phyloP scores from a whole-genome alignment of 805 yeast genomes.

The Saccharomycopsis vini region DNA sequence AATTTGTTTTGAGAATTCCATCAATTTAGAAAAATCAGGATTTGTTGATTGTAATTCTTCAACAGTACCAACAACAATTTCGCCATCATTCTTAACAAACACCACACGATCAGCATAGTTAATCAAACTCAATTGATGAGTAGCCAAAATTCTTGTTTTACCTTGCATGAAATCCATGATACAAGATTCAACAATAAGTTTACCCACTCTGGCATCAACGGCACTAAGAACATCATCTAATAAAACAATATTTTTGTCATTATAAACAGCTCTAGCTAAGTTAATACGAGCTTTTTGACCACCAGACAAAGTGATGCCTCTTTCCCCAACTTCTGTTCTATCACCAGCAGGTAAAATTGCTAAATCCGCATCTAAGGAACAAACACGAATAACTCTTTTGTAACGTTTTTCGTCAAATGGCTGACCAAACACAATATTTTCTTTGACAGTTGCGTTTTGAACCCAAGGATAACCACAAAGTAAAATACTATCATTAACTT shows the following conservation, averaged over 20 bases:
- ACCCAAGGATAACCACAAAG: constrained; percentile 56
- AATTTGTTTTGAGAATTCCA: constrained; percentile 29
- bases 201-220: constrained; percentile 69
- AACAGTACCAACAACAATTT: constrained; percentile 41
- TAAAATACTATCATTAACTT: constrained; percentile 39
- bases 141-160: constrained; percentile 60
- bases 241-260: constrained; percentile 47
- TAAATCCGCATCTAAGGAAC: constrained; percentile 52
- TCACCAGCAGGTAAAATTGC: constrained; percentile 58
- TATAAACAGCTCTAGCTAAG: constrained; percentile 62
- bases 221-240: constrained; percentile 68
- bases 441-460: constrained; percentile 60
- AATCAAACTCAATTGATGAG: constrained; percentile 64
- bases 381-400: constrained; percentile 44
- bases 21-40: constrained; percentile 35
- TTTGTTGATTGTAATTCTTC: constrained; percentile 35
- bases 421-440: constrained; percentile 55
- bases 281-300: constrained; percentile 69
- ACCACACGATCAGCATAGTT: constrained; percentile 53
- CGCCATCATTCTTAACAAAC: constrained; percentile 45
- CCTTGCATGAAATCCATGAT: constrained; percentile 40
- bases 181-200: constrained; percentile 55
- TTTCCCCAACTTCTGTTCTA: constrained; percentile 61
- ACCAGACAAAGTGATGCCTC: constrained; percentile 67
- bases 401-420: constrained; percentile 40